Evolutionary conservation across 805 yeast species (phyloP), one percentile per base, ranked within the genome.

Genomic region (Osmozyma mogii): DNA sequence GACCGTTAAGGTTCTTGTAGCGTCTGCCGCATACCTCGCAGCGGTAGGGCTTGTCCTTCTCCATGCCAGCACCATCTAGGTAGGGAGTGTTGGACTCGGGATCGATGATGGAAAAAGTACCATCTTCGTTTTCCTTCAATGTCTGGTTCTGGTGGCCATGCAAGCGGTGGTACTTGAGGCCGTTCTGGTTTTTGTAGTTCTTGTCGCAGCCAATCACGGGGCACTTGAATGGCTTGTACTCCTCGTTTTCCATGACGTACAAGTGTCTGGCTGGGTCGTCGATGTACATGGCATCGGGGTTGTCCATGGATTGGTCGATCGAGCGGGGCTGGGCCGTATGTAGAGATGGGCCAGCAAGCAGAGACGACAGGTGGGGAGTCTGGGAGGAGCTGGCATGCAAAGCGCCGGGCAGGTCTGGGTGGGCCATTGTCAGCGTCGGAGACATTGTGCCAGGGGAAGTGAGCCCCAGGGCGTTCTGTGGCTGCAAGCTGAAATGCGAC

Each of bases 21-120:
- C 98, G 67, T 60, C 89, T 92, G 35, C 97, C 97, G 61, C 98
- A 92, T 24, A 89, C 95, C 61, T 92, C 97, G 60, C 98, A 92
- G 50, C 96, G 72, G 56, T 89, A 92, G 22, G 98, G 98, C 63
- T 92, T 92, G 64, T 92, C 98, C 65, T 85, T 88, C 56, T 92
- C 98, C 73, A 85, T 72, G 14, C 88, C 95, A 58, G 85, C 80
- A 4, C 95, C 95, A 54, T 89, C 95, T 23, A 89, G 84, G 52
- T 84, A 84, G 7, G 95, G 95, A 34, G 87, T 73, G 49, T 84
- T 85, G 22, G 78, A 70, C 49, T 78, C 84, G 9, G 98, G 98
- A 56, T 92, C 96, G 36, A 89, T 82, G 22, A 89, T 87, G 26
- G 89, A 79, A 43, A 79, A 82, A 1, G 95, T 78, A 4, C 98